Percentiles rank a stretch among this genome's conserved stretches.
phyloP scores from a whole-genome alignment of 2,329 filamentous ascomycete species.

The Fusarium subglutinans region DNA sequence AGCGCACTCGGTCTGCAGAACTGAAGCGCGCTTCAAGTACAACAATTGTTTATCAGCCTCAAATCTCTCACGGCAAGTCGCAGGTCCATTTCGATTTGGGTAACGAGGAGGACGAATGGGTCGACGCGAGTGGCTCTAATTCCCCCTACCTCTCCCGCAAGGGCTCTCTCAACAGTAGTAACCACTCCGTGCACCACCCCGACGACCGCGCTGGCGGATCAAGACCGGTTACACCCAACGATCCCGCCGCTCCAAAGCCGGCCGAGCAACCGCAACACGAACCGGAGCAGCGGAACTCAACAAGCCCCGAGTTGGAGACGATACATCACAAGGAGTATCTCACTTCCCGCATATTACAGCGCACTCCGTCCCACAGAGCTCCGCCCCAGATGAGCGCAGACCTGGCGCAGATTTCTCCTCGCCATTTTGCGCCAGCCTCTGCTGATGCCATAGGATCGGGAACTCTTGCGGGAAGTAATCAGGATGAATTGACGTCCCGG shows the following conservation, averaged over 20 bases:
- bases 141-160: constrained; percentile 63
- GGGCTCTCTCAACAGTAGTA: constrained; percentile 60
- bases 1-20: constrained; percentile 67
- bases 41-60: constrained; percentile 57
- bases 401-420: constrained; percentile 53
- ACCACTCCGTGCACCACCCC: constrained; percentile 52
- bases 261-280: constrained; percentile 17
- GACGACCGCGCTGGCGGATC: constrained; percentile 51
- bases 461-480: constrained; percentile 46
- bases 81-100: constrained; percentile 73
- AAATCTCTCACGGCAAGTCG: constrained; percentile 54
- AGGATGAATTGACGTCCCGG: constrained; percentile 65
- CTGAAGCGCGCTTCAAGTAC: constrained; percentile 64
- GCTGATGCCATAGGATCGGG: constrained; percentile 40
- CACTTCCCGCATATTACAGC: constrained; percentile 72
- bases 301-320: constrained; percentile 52
- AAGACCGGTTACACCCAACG: constrained; percentile 49
- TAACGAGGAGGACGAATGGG: constrained; percentile 70
- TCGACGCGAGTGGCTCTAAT: constrained; percentile 71
- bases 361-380: constrained; percentile 68
- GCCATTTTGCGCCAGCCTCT: constrained; percentile 48
- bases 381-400: constrained; percentile 73
- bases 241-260: constrained; percentile 24
- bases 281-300: constrained; percentile 22
- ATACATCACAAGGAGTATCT: constrained; percentile 70